These are phyloP conservation scores for Naganishia albida DNA, from an alignment of 1,284 basidiomycete species.

Conservation along the genomic window DNA sequence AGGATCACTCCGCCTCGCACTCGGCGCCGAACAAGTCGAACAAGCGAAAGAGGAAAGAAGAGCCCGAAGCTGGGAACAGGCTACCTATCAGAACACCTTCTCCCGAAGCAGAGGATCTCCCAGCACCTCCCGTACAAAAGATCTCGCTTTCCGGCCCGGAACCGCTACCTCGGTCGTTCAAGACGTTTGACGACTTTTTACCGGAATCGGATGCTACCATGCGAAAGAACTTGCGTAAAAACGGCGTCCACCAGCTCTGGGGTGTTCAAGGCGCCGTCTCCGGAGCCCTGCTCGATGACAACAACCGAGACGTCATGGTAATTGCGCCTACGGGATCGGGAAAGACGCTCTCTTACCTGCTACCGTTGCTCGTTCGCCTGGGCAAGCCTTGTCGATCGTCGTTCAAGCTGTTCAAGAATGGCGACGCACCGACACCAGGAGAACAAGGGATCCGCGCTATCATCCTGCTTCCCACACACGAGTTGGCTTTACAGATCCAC, in stretches of 20 bases:
- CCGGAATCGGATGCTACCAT: constrained; percentile 37
- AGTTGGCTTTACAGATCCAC: constrained; percentile 94
- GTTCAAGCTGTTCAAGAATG: constrained; percentile 45
- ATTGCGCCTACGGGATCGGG: constrained; percentile 94
- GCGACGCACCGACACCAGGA: constrained; percentile 43
- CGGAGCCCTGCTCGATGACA: constrained; percentile 40
- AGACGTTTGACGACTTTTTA: constrained; percentile 47
- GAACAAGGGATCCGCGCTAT: constrained; percentile 69
- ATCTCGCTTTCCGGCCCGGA: constrained; percentile 50
- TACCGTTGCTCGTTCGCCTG: constrained; percentile 73
- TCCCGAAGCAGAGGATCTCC: constrained; percentile 29
- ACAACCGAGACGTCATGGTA: constrained; percentile 66
- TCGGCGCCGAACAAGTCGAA: constrained; percentile 45
- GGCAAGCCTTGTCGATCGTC: constrained; percentile 60
- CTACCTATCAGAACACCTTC: constrained; percentile 28
- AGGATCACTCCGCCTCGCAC: constrained; percentile 53
- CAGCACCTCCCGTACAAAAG: constrained; percentile 52
- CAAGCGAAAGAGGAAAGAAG: constrained; percentile 39
- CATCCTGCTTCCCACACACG: constrained; percentile 87
- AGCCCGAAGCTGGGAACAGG: constrained; percentile 19
- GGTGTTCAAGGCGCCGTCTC: constrained; percentile 48
- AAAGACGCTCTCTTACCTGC: constrained; percentile 85
- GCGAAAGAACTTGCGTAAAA: constrained; percentile 54
- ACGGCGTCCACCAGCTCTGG: constrained; percentile 42
- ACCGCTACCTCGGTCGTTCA: constrained; percentile 49